Evolutionary conservation across 2,329 filamentous ascomycete genomes (phyloP), one percentile per base, ranked within the genome.

Genomic region (Claviceps lovelessii): DNA sequence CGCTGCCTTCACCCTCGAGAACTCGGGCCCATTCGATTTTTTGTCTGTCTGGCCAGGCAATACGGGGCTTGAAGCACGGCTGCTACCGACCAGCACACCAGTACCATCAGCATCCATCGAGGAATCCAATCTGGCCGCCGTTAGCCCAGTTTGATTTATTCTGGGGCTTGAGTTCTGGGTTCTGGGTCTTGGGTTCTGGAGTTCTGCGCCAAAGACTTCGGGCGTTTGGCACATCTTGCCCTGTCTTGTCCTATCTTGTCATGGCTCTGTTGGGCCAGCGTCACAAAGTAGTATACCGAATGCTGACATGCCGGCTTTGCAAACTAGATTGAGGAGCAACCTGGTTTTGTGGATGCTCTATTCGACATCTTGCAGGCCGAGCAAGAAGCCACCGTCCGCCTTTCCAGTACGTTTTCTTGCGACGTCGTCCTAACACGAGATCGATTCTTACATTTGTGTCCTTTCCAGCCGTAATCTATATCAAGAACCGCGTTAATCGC

Each of bases 401-500:
- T 96, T 56, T 91, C 91, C 58, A 88, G 91, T 97, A 86, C 66
- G 84, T 75, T 61, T 56, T 55, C 56, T 58, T 58, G 58, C 53
- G 23, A 23, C 23, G 23, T 23, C 23, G 23, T 23, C 23, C 23
- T 23, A 23, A 23, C 51, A 31, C 50, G 61, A 61, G 55, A 61
- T 58, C 49, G 45, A 48, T 31, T 42, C 54, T 52, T 15, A 55
- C 28, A 37, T 52, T 48, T 4, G 13, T 15, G 33, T 28, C 11
- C 49, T 55, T 50, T 54, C 58, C 70, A 96, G 91, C 90, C 66
- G 90, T 91, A 67, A 88, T 98, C 63, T 98, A 97, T 73, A 83
- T 97, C 69, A 98, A 98, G 76, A 97, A 98, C 74, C 86, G 90
- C 68, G 86, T 97, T 69, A 91, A 87, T 70, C 86, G 90, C 67